Evolutionary conservation across 345 rosid genomes (phyloP), one percentile per base, ranked within the genome.

Genomic region (Eucalyptus decipiens): DNA sequence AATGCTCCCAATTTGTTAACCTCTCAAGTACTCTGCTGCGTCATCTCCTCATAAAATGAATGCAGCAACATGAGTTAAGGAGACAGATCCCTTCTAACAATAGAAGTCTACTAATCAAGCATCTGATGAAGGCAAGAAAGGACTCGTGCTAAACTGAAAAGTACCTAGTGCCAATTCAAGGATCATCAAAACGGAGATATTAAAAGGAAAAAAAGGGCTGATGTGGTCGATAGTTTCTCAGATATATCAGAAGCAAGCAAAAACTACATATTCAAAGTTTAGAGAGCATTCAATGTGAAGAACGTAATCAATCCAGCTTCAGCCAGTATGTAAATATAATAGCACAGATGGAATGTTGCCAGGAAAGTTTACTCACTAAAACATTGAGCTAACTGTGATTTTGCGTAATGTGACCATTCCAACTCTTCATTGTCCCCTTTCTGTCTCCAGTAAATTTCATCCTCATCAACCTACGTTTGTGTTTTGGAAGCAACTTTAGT

Each of bases 371-470:
- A 93, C 98, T 97, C 92, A 95, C 95, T 92, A 93, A 95, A 94
- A 92, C 96, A 94, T 91, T 88, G 96, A 95, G 98, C 91, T 47
- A 94, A 91, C 90, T 94, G 96, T 43, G 94, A 92, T 90, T 94
- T 91, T 87, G 95, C 92, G 88, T 93, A 94, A 89, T 90, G 93
- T 90, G 97, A 83, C 94, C 97, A 94, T 93, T 95, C 95, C 95
- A 95, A 95, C 94, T 94, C 97, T 92, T 96, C 93, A 92, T 91
- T 91, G 80, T 93, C 93, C 94, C 95, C 93, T 93, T 96, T 93
- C 93, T 91, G 91, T 92, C 96, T 95, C 97, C 97, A 91, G 91
- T 94, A 94, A 92, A 95, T 92, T 91, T 94, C 98, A 95, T 97
- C 97, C 95, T 95, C 97, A 90, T 97, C 95, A 93, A 96, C 95